A percentile compares a stretch with the other conserved stretches of the same genome.
Conservation (phyloP, 164 flowering plant genomes). For the Aristolochia californica region DNA sequence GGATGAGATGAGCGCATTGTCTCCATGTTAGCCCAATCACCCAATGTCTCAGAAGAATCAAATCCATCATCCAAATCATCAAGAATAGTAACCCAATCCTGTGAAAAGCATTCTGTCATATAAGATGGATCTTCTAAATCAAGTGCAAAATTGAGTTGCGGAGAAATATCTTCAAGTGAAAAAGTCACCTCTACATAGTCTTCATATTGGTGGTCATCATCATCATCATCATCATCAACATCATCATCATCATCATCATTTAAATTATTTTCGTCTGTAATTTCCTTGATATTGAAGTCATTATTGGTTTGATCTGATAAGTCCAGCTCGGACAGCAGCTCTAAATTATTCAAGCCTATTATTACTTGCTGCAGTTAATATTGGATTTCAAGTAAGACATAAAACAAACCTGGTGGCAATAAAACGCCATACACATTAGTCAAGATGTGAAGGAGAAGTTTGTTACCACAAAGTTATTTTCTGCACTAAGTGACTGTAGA, state of each 20-base stretch:
- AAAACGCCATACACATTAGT: background rate
- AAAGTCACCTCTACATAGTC: background rate
- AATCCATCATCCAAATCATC: conserved; percentile 55
- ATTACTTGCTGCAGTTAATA: conserved; percentile 66
- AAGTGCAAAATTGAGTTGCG: background rate
- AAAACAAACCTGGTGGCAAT: background rate
- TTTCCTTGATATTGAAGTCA: conserved; percentile 61
- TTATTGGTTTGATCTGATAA: conserved; percentile 39
- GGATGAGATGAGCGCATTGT: conserved; percentile 95
- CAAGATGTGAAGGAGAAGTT: background rate
- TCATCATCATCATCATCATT: conserved; percentile 42
- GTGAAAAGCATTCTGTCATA: conserved; percentile 8
- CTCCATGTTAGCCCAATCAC: conserved; percentile 91
- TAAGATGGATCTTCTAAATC: background rate
- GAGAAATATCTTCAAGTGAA: conserved; percentile 4
- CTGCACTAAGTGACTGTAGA: conserved; percentile 51
- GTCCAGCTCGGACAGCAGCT: conserved; percentile 70
- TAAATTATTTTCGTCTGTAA: conserved; percentile 54
- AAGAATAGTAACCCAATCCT: conserved; percentile 74
- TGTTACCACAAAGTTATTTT: conserved; percentile 66
- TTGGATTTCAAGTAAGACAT: conserved; percentile 3
- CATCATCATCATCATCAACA: conserved; percentile 44
- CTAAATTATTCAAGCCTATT: conserved; percentile 63
- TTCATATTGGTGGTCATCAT: background rate
- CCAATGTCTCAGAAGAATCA: conserved; percentile 52